Evolutionary conservation across 2,329 filamentous ascomycete species (phyloP).

Genomic region (Cordyceps javanica): DNA sequence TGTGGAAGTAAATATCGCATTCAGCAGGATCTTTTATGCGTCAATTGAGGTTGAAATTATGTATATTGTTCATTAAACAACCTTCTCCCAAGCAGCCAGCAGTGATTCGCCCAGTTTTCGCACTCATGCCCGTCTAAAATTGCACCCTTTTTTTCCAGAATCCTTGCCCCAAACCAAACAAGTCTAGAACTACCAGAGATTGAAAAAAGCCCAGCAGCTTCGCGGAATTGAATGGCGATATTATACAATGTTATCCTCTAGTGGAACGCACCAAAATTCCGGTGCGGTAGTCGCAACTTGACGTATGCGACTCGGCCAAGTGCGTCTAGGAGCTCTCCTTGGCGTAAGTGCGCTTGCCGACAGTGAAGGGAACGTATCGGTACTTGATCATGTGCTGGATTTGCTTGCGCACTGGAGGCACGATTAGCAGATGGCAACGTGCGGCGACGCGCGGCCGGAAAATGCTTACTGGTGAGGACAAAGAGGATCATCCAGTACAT

Average conservation of each 20-base stretch:
- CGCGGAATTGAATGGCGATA: not conserved
- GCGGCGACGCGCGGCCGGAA: not conserved
- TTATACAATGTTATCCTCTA: constrained; percentile 4
- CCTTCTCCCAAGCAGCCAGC: constrained; percentile 1
- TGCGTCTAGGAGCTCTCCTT: constrained; percentile 48
- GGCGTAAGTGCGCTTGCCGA: constrained; percentile 79
- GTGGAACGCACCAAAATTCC: not conserved
- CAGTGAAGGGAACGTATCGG: constrained; percentile 89
- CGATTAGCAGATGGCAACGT: constrained; percentile 7
- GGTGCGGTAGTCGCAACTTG: not conserved
- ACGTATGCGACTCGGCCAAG: not conserved
- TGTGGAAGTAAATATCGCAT: not conserved
- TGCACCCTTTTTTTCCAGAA: constrained; percentile 11
- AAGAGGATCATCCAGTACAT: constrained; percentile 99
- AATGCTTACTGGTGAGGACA: constrained; percentile 77
- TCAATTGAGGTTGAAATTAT: constrained; percentile 6
- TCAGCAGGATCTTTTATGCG: not conserved
- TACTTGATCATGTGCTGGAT: constrained; percentile 99
- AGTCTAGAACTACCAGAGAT: not conserved
- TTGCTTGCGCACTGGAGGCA: constrained; percentile 81
- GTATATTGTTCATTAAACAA: constrained; percentile 14
- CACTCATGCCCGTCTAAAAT: constrained; percentile 9
- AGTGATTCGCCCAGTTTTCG: not conserved
- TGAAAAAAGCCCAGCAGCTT: not conserved
- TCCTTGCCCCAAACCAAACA: constrained; percentile 4